Percentiles rank a stretch among this genome's conserved stretches.
phyloP scores from a whole-genome alignment of 2,329 filamentous ascomycete genomes.

The Xylariaceae sp. region DNA sequence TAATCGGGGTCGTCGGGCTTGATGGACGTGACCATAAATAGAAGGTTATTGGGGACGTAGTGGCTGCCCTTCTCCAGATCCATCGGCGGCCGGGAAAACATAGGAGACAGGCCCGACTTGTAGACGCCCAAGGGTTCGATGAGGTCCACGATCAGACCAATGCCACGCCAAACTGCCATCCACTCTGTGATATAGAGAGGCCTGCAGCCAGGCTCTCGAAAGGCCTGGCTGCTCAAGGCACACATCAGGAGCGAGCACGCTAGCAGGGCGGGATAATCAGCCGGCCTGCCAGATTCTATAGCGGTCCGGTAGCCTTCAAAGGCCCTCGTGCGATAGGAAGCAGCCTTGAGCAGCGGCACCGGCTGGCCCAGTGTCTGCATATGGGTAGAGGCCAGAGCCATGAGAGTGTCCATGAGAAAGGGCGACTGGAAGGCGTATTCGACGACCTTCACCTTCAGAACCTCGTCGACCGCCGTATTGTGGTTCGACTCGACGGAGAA shows the following conservation, averaged over 20 bases:
- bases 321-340: slow-evolving; percentile 40
- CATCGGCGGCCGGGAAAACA: slow-evolving; percentile 43
- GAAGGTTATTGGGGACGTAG: slow-evolving; percentile 39
- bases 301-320: slow-evolving; percentile 46
- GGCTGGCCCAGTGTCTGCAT: slow-evolving; percentile 33
- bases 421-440: slow-evolving; percentile 43
- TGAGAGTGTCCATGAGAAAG: slow-evolving; percentile 48
- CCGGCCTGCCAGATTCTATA: slow-evolving; percentile 37
- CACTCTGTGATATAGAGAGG: slow-evolving; percentile 47
- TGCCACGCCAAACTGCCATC: slow-evolving; percentile 49
- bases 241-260: slow-evolving; percentile 44
- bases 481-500: slow-evolving; percentile 35
- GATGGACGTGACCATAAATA: slow-evolving; percentile 42
- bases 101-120: slow-evolving; percentile 35
- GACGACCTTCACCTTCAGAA: slow-evolving; percentile 40
- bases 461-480: slow-evolving; percentile 29
- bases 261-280: slow-evolving; percentile 42
- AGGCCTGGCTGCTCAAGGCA: slow-evolving; percentile 41
- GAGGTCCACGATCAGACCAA: slow-evolving; percentile 39
- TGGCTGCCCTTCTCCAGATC: slow-evolving; percentile 33
- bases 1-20: slow-evolving; percentile 34
- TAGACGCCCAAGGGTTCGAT: slow-evolving; percentile 24
- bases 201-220: slow-evolving; percentile 37
- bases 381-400: slow-evolving; percentile 44
- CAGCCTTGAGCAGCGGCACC: slow-evolving; percentile 31